Conservation (phyloP, 2,329 filamentous ascomycete genomes). For the Colletotrichum kahawae region DNA sequence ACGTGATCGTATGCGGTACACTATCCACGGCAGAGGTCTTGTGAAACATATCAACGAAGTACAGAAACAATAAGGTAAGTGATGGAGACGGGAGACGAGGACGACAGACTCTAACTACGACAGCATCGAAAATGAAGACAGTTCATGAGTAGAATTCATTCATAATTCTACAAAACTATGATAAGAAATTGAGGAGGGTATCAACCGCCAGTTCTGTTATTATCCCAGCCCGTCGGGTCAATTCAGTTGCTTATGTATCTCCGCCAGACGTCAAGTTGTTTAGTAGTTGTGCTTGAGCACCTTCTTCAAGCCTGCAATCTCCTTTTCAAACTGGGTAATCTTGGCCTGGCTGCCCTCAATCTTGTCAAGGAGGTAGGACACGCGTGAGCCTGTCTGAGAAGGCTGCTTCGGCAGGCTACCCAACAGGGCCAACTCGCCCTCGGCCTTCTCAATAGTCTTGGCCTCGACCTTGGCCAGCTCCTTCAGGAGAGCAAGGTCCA, state of each 20-base stretch:
- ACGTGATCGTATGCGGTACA: too few relatives aligned
- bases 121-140: not conserved
- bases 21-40: too few relatives aligned
- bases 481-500: constrained; percentile 73
- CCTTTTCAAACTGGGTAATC: constrained; percentile 74
- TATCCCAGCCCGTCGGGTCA: not conserved
- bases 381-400: constrained; percentile 66
- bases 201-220: not conserved
- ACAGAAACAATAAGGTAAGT: too few relatives aligned
- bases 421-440: constrained; percentile 77
- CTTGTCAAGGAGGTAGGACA: constrained; percentile 77
- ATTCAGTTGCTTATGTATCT: not conserved
- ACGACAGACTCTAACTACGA: not conserved
- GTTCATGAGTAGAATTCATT: not conserved
- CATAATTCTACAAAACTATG: not conserved
- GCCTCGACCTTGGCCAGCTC: constrained; percentile 76
- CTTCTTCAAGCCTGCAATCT: constrained; percentile 76
- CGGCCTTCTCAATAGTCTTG: constrained; percentile 77
- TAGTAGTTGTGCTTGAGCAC: constrained; percentile 51
- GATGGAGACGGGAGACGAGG: not conserved
- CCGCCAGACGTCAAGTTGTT: not conserved
- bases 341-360: constrained; percentile 75
- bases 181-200: not conserved
- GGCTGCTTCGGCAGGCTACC: constrained; percentile 74
- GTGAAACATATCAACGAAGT: too few relatives aligned